phyloP scores from a whole-genome alignment of 257 asterid genomes.

The Nicotiana sylvestris region DNA sequence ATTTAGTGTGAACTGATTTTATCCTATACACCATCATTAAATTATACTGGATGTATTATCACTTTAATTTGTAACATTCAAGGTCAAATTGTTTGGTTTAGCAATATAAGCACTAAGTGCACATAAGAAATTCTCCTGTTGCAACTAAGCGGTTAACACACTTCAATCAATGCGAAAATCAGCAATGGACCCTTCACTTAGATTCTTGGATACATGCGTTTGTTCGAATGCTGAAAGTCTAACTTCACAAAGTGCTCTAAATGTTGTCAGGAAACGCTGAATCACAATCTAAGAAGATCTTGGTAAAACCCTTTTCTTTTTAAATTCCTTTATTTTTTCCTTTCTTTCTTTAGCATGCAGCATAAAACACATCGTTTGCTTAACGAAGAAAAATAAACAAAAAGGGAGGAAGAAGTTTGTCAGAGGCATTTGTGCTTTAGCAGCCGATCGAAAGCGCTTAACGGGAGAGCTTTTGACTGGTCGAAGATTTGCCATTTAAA shows the following conservation, averaged over 20 bases:
- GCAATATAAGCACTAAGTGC: neutral
- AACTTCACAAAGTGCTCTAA: neutral
- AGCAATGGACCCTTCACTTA: neutral
- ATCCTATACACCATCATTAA: neutral
- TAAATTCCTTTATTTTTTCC: neutral
- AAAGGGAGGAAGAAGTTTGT: neutral
- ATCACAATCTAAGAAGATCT: conserved; percentile 7
- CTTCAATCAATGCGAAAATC: neutral
- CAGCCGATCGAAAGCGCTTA: conserved; percentile 20
- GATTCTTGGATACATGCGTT: neutral
- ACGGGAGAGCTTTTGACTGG: neutral
- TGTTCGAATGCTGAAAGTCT: neutral
- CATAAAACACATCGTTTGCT: neutral
- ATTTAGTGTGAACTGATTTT: no score
- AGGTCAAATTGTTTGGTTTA: neutral
- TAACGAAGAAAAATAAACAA: neutral
- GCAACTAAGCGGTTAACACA: neutral
- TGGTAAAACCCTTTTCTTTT: neutral
- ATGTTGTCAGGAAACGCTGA: neutral
- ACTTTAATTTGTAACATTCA: neutral
- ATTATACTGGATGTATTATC: neutral
- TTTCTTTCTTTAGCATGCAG: neutral
- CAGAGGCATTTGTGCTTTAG: conserved; percentile 11
- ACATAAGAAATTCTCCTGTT: neutral
- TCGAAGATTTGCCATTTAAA: neutral